A percentile compares a stretch with the other conserved stretches of the same genome.
Conservation (phyloP, 768 basidiomycete species). For the Dendrothele bispora region DNA sequence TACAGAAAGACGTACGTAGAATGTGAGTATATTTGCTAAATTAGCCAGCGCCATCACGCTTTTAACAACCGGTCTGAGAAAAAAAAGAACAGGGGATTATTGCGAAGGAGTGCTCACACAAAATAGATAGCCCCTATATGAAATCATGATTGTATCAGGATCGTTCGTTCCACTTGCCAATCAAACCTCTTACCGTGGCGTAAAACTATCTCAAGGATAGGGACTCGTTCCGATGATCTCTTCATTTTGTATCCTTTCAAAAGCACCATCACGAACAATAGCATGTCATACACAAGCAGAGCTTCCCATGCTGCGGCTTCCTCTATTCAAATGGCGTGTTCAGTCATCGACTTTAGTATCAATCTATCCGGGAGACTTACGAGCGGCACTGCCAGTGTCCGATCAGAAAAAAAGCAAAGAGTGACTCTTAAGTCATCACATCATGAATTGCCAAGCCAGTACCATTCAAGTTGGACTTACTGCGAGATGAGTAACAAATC, state of each 20-base stretch:
- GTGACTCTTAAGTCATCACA: neutral
- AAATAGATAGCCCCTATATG: slow-evolving; percentile 53
- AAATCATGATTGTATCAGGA: too few species aligned
- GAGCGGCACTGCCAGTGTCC: neutral
- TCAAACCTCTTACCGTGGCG: too few species aligned
- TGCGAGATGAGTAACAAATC: slow-evolving; percentile 17
- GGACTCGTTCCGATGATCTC: too few species aligned
- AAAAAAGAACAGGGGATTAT: neutral
- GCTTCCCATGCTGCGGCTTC: slow-evolving; percentile 31
- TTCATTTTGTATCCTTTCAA: slow-evolving; percentile 45
- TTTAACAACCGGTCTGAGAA: slow-evolving; percentile 2
- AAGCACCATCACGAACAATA: slow-evolving; percentile 49
- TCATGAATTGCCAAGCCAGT: too few species aligned
- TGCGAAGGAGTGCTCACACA: slow-evolving; percentile 35
- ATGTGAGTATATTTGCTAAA: slow-evolving; percentile 45
- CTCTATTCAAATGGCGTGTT: neutral
- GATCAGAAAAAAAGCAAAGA: neutral
- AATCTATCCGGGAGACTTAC: neutral
- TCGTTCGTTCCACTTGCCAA: too few species aligned
- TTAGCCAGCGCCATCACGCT: slow-evolving; percentile 56
- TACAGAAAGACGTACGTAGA: slow-evolving; percentile 26
- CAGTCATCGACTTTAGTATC: neutral
- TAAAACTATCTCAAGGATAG: too few species aligned
- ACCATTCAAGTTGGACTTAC: too few species aligned
- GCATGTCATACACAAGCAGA: slow-evolving; percentile 46